Evolutionary conservation across 495 filamentous ascomycete species (phyloP).

Genomic region (Penicillium verhagenii): DNA sequence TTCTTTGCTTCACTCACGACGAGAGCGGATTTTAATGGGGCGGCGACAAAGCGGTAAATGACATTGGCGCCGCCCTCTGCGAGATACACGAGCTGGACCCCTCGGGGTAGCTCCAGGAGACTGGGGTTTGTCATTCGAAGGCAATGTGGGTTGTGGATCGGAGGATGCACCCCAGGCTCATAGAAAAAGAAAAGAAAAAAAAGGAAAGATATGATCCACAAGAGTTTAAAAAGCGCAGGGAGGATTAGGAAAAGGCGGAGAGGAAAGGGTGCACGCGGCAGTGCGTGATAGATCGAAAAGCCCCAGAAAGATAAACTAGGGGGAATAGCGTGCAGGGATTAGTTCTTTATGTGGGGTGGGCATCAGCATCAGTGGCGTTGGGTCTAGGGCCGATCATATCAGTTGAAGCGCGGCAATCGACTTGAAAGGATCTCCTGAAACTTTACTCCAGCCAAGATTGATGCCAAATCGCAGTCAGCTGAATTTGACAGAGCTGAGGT

Average conservation of each 20-base stretch:
- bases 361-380: constrained; percentile 30
- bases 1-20: constrained; percentile 7
- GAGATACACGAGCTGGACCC: constrained; percentile 49
- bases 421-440: not conserved
- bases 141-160: constrained; percentile 1
- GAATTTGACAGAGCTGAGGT: not conserved
- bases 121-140: constrained; percentile 40
- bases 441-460: not conserved
- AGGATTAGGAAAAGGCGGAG: not conserved
- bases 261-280: not conserved
- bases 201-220: not conserved
- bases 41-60: constrained; percentile 58
- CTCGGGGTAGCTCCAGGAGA: constrained; percentile 40
- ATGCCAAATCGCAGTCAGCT: too few species aligned
- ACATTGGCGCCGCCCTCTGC: constrained; percentile 72
- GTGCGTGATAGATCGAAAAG: constrained; percentile 1
- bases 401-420: constrained; percentile 1
- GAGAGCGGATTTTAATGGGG: constrained; percentile 19
- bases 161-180: not conserved
- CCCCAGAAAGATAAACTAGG: not conserved
- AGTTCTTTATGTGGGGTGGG: constrained; percentile 12
- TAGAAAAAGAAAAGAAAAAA: not conserved
- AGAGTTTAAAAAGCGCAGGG: not conserved
- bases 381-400: constrained; percentile 15
- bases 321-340: constrained; percentile 32